Evolutionary conservation across 495 filamentous ascomycete genomes (phyloP), one percentile per base, ranked within the genome.

Genomic region (Xylaria nigripes): DNA sequence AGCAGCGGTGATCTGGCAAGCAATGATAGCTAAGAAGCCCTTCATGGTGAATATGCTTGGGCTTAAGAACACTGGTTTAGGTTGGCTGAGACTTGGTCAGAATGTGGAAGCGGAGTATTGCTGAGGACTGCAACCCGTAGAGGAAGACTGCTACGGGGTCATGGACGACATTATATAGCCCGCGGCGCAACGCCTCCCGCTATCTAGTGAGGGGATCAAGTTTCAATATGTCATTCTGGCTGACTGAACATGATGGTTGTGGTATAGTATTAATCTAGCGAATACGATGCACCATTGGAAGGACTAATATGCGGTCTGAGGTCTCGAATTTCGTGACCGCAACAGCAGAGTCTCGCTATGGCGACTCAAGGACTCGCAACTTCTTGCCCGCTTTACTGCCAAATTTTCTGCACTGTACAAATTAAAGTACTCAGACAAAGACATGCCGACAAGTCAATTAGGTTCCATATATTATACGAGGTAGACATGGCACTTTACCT

Each of bases 1-100:
- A 0, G 50, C 40, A 4, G 49, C 51, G 1, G 50, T 48, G 19
- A 34, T 22, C 6, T 43, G 56, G 29, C 16, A 50, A 23, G 51
- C 29, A 24, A 58, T 25, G 18, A 60, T 19, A 2, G 32, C 16
- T 12, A 47, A 42, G 41, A 56, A 7, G 30, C 29, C 32, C 24
- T 54, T 53, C 62, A 65, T 65, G 12, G 19, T 56, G 19, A 19
- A 46, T n/a, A 32, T 22, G n/a, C 16, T 16, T 8, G 9, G 13
- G 22, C n/a, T 16, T 22, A 25, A 45, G 32, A n/a, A 7, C 10
- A 22, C 19, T 27, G 34, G 24, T 25, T 32, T 22, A 16, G 5
- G 6, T n/a, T 49, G 7, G 30, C 47, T n/a, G 3, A 21, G 13
- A 19, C 1, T 4, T 15, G 16, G 32, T 25, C 18, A 27, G 22